These are phyloP conservation scores for Amanita fuliginea DNA, from an alignment of 768 basidiomycete genomes.

Conservation along the genomic window DNA sequence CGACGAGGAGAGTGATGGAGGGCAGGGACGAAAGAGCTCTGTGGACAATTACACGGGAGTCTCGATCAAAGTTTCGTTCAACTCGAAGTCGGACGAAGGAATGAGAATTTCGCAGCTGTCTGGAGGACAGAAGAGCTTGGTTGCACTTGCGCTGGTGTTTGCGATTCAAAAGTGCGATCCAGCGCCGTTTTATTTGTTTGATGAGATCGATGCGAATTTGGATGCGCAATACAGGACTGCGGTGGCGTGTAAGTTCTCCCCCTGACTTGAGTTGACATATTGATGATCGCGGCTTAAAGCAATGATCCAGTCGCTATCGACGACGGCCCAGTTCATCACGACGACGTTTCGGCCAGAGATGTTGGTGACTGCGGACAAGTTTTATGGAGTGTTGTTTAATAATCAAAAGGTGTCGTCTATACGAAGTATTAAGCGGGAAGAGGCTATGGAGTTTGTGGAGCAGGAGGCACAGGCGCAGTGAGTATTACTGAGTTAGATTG, in stretches of 20 bases:
- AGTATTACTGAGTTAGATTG: too few species aligned
- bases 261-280: background rate
- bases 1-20: slow-evolving; percentile 46
- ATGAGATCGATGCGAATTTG: slow-evolving; percentile 97
- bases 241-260: slow-evolving; percentile 62
- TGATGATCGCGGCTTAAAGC: slow-evolving; percentile 27
- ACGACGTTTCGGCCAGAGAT: slow-evolving; percentile 98
- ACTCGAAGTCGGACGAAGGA: slow-evolving; percentile 96
- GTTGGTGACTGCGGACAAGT: slow-evolving; percentile 91
- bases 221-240: slow-evolving; percentile 97
- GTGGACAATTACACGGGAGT: slow-evolving; percentile 97
- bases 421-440: slow-evolving; percentile 74
- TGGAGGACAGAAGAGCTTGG: slow-evolving; percentile 95
- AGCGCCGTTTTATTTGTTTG: slow-evolving; percentile 98
- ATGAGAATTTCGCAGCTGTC: slow-evolving; percentile 93
- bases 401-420: slow-evolving; percentile 93
- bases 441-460: slow-evolving; percentile 93
- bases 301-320: slow-evolving; percentile 89
- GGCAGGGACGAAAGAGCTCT: slow-evolving; percentile 37
- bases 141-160: slow-evolving; percentile 93
- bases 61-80: slow-evolving; percentile 97
- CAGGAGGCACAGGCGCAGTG: slow-evolving; percentile 38
- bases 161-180: slow-evolving; percentile 99
- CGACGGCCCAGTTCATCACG: slow-evolving; percentile 91
- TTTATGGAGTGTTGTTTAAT: slow-evolving; percentile 95